phyloP scores from a whole-genome alignment of 345 rosid genomes.

The Melaleuca alternifolia region DNA sequence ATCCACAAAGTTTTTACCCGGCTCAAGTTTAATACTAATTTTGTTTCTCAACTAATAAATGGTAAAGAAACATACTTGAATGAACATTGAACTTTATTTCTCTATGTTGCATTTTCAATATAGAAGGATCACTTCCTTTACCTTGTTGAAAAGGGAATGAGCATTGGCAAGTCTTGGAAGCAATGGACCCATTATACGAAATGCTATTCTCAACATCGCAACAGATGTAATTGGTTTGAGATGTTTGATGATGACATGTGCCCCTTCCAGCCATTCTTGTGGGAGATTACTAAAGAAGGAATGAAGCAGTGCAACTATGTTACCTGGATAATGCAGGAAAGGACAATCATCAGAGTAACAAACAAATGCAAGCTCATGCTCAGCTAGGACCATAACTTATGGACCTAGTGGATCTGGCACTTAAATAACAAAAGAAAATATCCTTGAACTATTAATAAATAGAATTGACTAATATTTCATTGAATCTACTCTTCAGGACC shows the following conservation, averaged over 20 bases:
- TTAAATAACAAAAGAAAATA: neutral
- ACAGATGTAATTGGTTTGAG: conserved; percentile 87
- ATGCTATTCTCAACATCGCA: conserved; percentile 88
- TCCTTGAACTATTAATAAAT: neutral
- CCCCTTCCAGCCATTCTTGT: conserved; percentile 97
- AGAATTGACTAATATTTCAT: neutral
- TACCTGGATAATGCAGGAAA: conserved; percentile 46
- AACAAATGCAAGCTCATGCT: neutral
- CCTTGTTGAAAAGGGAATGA: conserved; percentile 89
- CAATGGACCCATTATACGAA: conserved; percentile 93
- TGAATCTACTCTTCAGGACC: neutral
- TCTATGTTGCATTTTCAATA: neutral
- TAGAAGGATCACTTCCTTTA: conserved; percentile 9
- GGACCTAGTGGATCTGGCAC: neutral
- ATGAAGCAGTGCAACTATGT: conserved; percentile 82
- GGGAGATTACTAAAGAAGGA: conserved; percentile 96
- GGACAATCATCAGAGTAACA: conserved; percentile 4
- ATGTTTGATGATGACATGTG: conserved; percentile 64
- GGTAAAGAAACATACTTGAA: neutral
- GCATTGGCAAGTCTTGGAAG: conserved; percentile 93
- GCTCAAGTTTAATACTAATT: neutral
- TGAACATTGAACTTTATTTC: neutral
- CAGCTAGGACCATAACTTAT: neutral
- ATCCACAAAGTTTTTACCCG: neutral
- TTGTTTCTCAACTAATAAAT: neutral